phyloP scores from a whole-genome alignment of 2,329 filamentous ascomycete species.

The Calonectria crousiana region DNA sequence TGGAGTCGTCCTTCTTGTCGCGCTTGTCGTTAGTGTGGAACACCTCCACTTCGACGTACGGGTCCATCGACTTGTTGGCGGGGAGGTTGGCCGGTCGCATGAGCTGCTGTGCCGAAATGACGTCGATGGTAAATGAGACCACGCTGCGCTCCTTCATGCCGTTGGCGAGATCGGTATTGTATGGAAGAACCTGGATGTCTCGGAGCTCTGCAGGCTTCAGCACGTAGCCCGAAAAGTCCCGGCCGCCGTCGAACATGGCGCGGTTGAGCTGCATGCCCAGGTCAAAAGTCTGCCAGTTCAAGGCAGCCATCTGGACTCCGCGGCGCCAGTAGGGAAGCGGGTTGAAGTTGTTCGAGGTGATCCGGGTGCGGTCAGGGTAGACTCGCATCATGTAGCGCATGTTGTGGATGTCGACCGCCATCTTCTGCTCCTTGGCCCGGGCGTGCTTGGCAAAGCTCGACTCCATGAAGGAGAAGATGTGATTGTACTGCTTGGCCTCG shows the following conservation, averaged over 20 bases:
- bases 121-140: conserved; percentile 85
- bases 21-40: conserved; percentile 94
- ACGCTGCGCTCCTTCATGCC: conserved; percentile 83
- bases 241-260: conserved; percentile 95
- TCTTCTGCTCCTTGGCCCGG: conserved; percentile 80
- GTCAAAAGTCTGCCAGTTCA: conserved; percentile 99
- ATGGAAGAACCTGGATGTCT: conserved; percentile 71
- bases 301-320: conserved; percentile 95
- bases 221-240: conserved; percentile 90
- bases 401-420: conserved; percentile 88
- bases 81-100: conserved; percentile 83
- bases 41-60: conserved; percentile 95
- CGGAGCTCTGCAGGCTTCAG: conserved; percentile 91
- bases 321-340: conserved; percentile 94
- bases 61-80: conserved; percentile 83
- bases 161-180: conserved; percentile 62
- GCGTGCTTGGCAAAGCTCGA: conserved; percentile 86
- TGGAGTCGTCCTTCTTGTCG: conserved; percentile 83
- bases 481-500: conserved; percentile 89
- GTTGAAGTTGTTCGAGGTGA: conserved; percentile 94
- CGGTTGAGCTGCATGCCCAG: conserved; percentile 96
- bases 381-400: conserved; percentile 92
- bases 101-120: conserved; percentile 95
- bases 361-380: conserved; percentile 85
- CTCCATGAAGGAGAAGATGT: conserved; percentile 96